phyloP scores from a whole-genome alignment of 163 green algal species.

The Scenedesmus sp. region DNA sequence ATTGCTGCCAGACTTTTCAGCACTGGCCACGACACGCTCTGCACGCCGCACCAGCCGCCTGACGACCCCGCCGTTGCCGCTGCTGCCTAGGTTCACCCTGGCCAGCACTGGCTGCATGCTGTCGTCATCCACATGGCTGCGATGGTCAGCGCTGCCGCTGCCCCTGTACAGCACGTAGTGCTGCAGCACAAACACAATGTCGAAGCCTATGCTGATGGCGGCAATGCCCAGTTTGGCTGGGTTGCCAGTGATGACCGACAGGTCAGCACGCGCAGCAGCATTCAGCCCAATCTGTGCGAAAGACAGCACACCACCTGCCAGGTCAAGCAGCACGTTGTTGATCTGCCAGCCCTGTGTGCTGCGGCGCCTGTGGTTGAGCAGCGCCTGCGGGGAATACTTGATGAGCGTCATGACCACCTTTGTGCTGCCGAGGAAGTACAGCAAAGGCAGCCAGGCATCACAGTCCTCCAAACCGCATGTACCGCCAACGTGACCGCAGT shows the following conservation, averaged over 20 bases:
- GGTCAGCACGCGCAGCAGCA: slow-evolving; percentile 50
- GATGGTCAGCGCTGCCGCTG: background rate
- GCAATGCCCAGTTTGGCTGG: slow-evolving; percentile 74
- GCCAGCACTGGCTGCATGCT: background rate
- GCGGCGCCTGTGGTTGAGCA: slow-evolving; percentile 65
- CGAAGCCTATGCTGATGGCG: slow-evolving; percentile 69
- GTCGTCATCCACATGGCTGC: background rate
- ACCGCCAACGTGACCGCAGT: slow-evolving; percentile 4
- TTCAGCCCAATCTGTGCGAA: slow-evolving; percentile 71
- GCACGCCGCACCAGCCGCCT: background rate
- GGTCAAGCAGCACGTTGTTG: slow-evolving; percentile 74
- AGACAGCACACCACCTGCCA: slow-evolving; percentile 67
- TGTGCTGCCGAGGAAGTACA: slow-evolving; percentile 31
- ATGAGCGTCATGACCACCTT: slow-evolving; percentile 53
- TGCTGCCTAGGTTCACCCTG: background rate
- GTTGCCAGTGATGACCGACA: slow-evolving; percentile 67
- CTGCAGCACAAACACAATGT: slow-evolving; percentile 74
- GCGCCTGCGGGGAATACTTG: slow-evolving; percentile 54
- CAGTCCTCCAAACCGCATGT: slow-evolving; percentile 47
- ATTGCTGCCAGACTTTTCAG: background rate
- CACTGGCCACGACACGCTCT: background rate
- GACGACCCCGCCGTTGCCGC: background rate
- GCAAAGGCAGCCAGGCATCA: slow-evolving; percentile 48
- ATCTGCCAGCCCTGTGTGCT: slow-evolving; percentile 74
- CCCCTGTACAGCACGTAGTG: slow-evolving; percentile 68